Base-by-base conservation (phyloP, 768 basidiomycete genomes). In the Naganishia friedmannii region DNA sequence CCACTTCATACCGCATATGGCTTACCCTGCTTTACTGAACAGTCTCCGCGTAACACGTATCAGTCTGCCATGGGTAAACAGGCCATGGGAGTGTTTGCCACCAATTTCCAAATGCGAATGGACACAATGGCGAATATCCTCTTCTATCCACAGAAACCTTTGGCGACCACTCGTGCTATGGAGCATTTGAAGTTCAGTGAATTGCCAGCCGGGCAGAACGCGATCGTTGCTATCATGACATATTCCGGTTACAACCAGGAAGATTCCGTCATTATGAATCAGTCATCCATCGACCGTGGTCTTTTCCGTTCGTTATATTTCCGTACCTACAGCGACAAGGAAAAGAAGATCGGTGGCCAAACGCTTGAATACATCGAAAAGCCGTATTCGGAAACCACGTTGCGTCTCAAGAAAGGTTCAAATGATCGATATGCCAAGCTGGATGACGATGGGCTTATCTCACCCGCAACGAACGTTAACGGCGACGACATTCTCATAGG, bases 201-300 rank as follows among this genome's bases (percentile, higher is more conserved):
- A 79, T 87, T 99, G 31, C 95, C 95, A 65, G 95, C 95, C 21
- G 95, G 93, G n/a, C 95, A 98, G 83, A 99, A 99, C 77, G 95
- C 95, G 57, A 92, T 97, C 73, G 95, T 99, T 69, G 95, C 95
- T 15, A 98, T 99, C 77, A 84, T 98, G 67, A 97, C 94, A 78
- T 99, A 99, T 83, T 97, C 93, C 75, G 95, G 95, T 57, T 99
- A 99, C 83, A 99, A 99, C 81, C 96, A 99, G 83, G 96, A 98
- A 87, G 96, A 99, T 86, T 99, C 96, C 73, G 96, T 99, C 83
- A 98, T 99, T 83, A 97, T 99, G 95, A 98, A 98, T 80, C 96
- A 99, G 83, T 93, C 91, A 75, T 95, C 96, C 31, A 91, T 99
- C 74, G 95, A 99, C 78, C 91, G 96, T 70, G 95, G 96, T 70